phyloP scores from a whole-genome alignment of 306 rosid species.

The Casuarina equisetifolia region DNA sequence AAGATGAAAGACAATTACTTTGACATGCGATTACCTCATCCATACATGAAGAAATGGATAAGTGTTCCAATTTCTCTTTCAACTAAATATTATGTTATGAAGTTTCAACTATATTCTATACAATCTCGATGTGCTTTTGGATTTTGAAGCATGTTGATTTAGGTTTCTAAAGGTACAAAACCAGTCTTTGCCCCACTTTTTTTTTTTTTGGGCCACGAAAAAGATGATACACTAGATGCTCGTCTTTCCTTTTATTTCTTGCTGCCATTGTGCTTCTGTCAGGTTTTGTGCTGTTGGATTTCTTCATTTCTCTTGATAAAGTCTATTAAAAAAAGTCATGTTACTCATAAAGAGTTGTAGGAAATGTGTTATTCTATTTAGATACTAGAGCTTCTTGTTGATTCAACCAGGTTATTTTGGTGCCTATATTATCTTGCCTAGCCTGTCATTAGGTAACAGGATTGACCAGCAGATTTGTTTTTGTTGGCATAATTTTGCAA shows the following conservation, averaged over 20 bases:
- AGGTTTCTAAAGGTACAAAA: neutral
- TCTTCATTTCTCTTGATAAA: too few relatives aligned
- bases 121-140: neutral
- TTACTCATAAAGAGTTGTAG: neutral
- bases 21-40: neutral
- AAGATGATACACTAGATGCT: neutral
- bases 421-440: neutral
- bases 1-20: neutral
- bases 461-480: neutral
- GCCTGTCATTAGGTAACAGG: neutral
- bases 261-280: neutral
- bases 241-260: neutral
- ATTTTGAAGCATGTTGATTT: neutral
- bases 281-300: neutral
- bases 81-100: neutral
- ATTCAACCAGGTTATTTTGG: neutral
- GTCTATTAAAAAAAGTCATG: neutral
- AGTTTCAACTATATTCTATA: too few relatives aligned
- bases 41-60: neutral
- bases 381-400: neutral
- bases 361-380: too few relatives aligned
- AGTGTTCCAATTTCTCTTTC: neutral
- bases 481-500: neutral
- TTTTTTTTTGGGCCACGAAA: neutral
- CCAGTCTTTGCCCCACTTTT: neutral